A percentile compares a stretch with the other conserved stretches of the same genome.
Conservation (phyloP, 345 rosid species). For the Viola odorata region DNA sequence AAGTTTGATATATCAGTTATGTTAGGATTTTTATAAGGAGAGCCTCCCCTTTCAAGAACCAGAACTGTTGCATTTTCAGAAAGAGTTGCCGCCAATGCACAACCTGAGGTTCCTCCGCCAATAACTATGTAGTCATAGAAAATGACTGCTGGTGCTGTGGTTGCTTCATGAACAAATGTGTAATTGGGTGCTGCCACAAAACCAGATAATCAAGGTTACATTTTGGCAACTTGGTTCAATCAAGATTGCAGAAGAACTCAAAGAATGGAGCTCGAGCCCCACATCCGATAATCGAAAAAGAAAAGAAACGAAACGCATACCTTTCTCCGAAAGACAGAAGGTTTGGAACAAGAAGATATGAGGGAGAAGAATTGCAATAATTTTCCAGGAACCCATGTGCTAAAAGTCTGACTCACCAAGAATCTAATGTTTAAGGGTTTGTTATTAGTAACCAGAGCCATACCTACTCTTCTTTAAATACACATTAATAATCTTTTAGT, state of each 20-base stretch:
- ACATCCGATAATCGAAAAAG: neutral
- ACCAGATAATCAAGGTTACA: neutral
- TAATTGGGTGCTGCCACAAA: conserved; percentile 43
- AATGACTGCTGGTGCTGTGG: conserved; percentile 38
- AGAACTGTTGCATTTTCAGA: conserved; percentile 54
- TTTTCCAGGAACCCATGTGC: conserved; percentile 9
- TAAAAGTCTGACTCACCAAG: too few species aligned
- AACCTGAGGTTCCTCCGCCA: conserved; percentile 88
- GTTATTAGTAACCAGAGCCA: neutral
- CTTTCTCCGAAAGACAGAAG: conserved; percentile 39
- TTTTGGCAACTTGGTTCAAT: neutral
- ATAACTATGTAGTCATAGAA: conserved; percentile 64
- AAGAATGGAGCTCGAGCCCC: too few species aligned
- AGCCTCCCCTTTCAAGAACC: conserved; percentile 73
- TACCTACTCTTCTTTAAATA: conserved; percentile 17
- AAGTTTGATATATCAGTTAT: conserved; percentile 43
- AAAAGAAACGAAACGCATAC: conserved; percentile 15
- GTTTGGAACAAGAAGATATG: conserved; percentile 22
- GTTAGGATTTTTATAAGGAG: conserved; percentile 49
- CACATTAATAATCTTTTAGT: too few species aligned
- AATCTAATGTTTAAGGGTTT: neutral
- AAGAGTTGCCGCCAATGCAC: conserved; percentile 75
- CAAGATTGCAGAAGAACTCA: too few species aligned
- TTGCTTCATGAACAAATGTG: conserved; percentile 58
- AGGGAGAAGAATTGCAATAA: conserved; percentile 16